Base-by-base conservation (phyloP, 192 early-diverging fungal species). In the Phlyctochytrium bullatum region DNA sequence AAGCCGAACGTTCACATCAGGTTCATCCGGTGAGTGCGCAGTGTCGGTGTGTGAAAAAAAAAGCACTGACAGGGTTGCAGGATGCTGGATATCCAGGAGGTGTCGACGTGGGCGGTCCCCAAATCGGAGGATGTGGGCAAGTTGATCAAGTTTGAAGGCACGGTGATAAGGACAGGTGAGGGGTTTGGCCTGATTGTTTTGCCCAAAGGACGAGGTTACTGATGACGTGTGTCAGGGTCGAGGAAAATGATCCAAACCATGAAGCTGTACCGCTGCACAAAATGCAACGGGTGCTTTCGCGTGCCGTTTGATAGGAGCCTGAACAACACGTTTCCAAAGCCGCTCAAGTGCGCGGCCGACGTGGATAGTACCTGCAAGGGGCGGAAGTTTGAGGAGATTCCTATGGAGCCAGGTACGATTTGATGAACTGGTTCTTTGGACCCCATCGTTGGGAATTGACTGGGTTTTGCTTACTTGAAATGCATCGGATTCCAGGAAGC, bases 171-270 rank as follows among this genome's bases (percentile, higher is more conserved):
- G 51, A 56, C 32, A 28, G n/a, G n/a, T n/a, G n/a, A n/a, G n/a
- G n/a, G n/a, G n/a, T n/a, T n/a, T n/a, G n/a, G n/a, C n/a, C n/a
- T n/a, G n/a, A n/a, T n/a, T n/a, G n/a, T n/a, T n/a, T 50, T 2
- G 32, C 32, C 27, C 4, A 63, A 6, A 35, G 10, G 3, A 20
- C 10, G 27, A 3, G n/a, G n/a, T 3, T 12, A 29, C 17, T 6
- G 36, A 33, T n/a, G 14, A 14, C 47, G 31, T 12, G 33, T 31
- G 57, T 86, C 87, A 2, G 89, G 89, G 0, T 59, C 79, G 59
- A 80, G 83, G 28, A 90, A 89, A 69, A 84, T 92, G 79, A 71
- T 91, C 67, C 88, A 92, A 64, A 83, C 76, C 36, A 71, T 76
- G 31, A 75, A 79, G 36, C n/a, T 66, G 2, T 88, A 70, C 59